These are phyloP conservation scores for Agapanthus africanus DNA, from an alignment of 106 monocot genomes.

Conservation along the genomic window DNA sequence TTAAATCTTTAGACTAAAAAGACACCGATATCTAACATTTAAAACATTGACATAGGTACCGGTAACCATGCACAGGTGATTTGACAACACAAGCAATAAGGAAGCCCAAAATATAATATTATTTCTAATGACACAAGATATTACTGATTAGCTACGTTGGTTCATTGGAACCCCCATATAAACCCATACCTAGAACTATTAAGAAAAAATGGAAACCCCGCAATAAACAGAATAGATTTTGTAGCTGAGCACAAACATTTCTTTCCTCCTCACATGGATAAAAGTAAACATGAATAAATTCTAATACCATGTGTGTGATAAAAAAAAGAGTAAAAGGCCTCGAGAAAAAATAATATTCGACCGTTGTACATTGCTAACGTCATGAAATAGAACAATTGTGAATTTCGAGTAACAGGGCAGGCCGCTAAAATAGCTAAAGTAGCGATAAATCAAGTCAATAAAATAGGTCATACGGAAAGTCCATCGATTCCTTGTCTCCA, in stretches of 20 bases:
- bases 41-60: too few relatives aligned
- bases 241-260: slow-evolving; percentile 4
- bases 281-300: slow-evolving; percentile 3
- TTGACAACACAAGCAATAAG: too few relatives aligned
- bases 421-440: neutral
- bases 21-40: too few relatives aligned
- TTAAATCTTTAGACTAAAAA: too few relatives aligned
- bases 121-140: too few relatives aligned
- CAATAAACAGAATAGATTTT: slow-evolving; percentile 7
- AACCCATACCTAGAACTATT: slow-evolving; percentile 4
- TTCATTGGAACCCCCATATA: slow-evolving; percentile 7
- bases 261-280: slow-evolving; percentile 9
- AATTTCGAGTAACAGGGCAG: neutral
- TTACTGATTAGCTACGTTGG: neutral
- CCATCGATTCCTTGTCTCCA: neutral
- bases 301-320: neutral
- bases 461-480: neutral
- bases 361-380: slow-evolving; percentile 1
- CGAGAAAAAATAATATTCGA: neutral
- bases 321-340: neutral
- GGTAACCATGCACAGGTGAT: neutral
- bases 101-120: too few relatives aligned
- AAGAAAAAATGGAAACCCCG: neutral
- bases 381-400: slow-evolving; percentile 1
- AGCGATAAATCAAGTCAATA: neutral